Base-by-base conservation (phyloP, 2,329 filamentous ascomycete species). In the Talaromyces verruculosus region DNA sequence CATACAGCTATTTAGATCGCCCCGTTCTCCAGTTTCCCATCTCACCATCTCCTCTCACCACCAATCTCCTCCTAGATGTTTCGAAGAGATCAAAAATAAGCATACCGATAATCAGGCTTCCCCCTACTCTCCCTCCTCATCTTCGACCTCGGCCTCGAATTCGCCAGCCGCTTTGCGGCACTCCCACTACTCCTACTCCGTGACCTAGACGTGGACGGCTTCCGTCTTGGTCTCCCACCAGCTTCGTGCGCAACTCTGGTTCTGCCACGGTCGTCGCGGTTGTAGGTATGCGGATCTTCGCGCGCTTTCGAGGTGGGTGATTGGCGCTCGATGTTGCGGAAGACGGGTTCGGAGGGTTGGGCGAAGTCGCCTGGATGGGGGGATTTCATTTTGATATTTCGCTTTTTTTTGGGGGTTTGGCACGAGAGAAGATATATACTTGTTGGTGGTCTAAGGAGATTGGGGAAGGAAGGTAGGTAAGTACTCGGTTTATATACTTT, bases 341-440 rank as follows among this genome's bases (percentile, higher is more conserved):
- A 67, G 30, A 47, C 37, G 8, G 28, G 25, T 47, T 67, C 65
- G n/a, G 61, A 65, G 25, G 65, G 65, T 19, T 67, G 65, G 19
- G 64, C 64, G 47, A 62, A 67, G 65, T 67, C 65, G 3, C 65
- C 65, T 28, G 65, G 65, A 41, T 64, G 65, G 15, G 65, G 65
- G 28, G 37, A 45, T 65, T 65, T 64, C 61, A 64, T 65, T 49
- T 47, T 63, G 37, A 11, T 25, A 1, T 53, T 53, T n/a, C 4
- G 25, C 28, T 30, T 1, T 33, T 33, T 33, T 10, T 33, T 33
- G 30, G 8, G 30, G 30, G 30, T 33, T 33, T 33, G 7, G 30
- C 5, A 33, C 7, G 7, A 33, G 30, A 33, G 7, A 33, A 33
- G 30, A 33, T 33, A 7, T 33, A 33, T 33, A 10, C 7, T 33